phyloP scores from a whole-genome alignment of 2,329 filamentous ascomycete species.

The Fonsecaea pedrosoi region DNA sequence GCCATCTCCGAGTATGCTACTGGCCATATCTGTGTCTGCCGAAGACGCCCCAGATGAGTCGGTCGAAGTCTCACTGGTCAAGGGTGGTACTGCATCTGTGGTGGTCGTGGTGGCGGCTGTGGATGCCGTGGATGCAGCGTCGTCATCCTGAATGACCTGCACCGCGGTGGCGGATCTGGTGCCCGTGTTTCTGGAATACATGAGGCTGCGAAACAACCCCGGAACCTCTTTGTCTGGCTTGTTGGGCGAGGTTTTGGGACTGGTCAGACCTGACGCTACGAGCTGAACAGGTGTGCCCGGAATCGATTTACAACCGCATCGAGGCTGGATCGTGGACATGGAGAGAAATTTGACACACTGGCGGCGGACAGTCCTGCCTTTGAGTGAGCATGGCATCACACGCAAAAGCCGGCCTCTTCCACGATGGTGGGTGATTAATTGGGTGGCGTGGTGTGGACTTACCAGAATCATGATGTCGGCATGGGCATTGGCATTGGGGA shows the following conservation, averaged over 20 bases:
- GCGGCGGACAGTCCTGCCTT: constrained; percentile 16
- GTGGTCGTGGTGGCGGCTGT: constrained; percentile 29
- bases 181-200: constrained; percentile 25
- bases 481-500: background rate
- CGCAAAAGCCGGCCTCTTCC: background rate
- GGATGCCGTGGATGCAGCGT: constrained; percentile 29
- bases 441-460: background rate
- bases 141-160: constrained; percentile 29
- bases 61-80: constrained; percentile 39
- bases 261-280: background rate
- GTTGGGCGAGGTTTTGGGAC: background rate
- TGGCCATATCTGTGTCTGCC: constrained; percentile 38
- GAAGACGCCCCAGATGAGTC: constrained; percentile 35
- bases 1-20: constrained; percentile 37
- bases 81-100: constrained; percentile 37
- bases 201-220: constrained; percentile 3
- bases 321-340: constrained; percentile 6
- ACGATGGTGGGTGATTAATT: background rate
- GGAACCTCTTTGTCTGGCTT: background rate
- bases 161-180: constrained; percentile 21
- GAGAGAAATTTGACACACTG: background rate
- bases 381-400: constrained; percentile 13
- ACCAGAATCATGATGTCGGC: constrained; percentile 23
- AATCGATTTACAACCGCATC: constrained; percentile 9
- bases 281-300: constrained; percentile 6